These are phyloP conservation scores for Sphaerostilbella broomeana DNA, from an alignment of 2,329 filamentous ascomycete species.

Conservation along the genomic window DNA sequence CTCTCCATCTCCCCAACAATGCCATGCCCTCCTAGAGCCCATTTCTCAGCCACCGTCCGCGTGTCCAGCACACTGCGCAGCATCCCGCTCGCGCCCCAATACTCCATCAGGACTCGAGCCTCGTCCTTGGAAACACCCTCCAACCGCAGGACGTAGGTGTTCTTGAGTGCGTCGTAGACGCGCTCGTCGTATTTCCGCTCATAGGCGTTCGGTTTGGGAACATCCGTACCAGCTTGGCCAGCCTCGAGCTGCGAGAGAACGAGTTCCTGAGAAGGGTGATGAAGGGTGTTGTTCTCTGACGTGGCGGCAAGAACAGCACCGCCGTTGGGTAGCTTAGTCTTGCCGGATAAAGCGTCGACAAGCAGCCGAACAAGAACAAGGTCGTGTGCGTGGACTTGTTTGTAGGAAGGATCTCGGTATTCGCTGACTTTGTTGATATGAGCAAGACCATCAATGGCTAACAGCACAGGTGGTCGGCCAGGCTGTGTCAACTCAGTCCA, in stretches of 20 bases:
- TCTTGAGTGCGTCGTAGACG: constrained; percentile 46
- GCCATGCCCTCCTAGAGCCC: constrained; percentile 74
- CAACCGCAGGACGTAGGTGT: constrained; percentile 49
- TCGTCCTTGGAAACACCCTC: constrained; percentile 67
- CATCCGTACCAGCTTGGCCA: constrained; percentile 27
- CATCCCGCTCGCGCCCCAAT: constrained; percentile 83
- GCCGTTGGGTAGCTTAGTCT: constrained; percentile 57
- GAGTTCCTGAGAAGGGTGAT: constrained; percentile 60
- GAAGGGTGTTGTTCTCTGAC: constrained; percentile 62
- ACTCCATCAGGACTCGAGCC: constrained; percentile 77
- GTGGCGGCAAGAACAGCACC: constrained; percentile 72
- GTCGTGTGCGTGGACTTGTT: constrained; percentile 80
- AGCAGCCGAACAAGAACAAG: constrained; percentile 71
- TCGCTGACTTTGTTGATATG: constrained; percentile 74
- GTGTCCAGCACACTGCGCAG: constrained; percentile 65
- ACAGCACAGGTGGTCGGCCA: constrained; percentile 54
- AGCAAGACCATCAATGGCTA: constrained; percentile 70
- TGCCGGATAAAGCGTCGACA: constrained; percentile 61
- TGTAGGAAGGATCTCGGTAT: constrained; percentile 66
- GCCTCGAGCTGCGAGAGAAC: constrained; percentile 54
- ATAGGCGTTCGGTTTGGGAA: constrained; percentile 46
- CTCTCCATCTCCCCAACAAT: constrained; percentile 82
- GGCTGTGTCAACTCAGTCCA: constrained; percentile 67
- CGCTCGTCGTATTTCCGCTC: constrained; percentile 50
- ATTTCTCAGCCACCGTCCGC: constrained; percentile 68